Conservation (phyloP, 2,329 filamentous ascomycete genomes). For the Arthrobotrys entomopaga region DNA sequence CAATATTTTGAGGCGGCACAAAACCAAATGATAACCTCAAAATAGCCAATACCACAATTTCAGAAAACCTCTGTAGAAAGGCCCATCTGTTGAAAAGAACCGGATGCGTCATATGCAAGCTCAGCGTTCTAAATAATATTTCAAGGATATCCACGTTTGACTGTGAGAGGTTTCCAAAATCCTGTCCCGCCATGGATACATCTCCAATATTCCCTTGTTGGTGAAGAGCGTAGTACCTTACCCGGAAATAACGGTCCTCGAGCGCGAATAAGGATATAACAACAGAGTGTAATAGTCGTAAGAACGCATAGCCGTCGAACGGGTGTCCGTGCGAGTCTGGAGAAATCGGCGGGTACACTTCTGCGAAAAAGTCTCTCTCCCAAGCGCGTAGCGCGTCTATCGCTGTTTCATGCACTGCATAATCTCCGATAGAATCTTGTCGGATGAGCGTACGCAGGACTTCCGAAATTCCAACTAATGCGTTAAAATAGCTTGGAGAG, state of each 20-base stretch:
- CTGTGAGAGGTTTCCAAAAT: slow-evolving; percentile 9
- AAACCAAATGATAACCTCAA: slow-evolving; percentile 28
- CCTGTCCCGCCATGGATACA: slow-evolving; percentile 4
- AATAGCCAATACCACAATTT: slow-evolving; percentile 43
- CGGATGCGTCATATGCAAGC: slow-evolving; percentile 39
- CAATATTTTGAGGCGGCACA: slow-evolving; percentile 15
- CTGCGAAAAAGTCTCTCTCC: slow-evolving; percentile 43
- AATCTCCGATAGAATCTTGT: slow-evolving; percentile 49
- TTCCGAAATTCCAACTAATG: slow-evolving; percentile 56
- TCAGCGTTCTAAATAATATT: slow-evolving; percentile 23
- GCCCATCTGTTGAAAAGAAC: slow-evolving; percentile 39
- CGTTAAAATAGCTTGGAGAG: slow-evolving; percentile 39
- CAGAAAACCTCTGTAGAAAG: slow-evolving; percentile 43
- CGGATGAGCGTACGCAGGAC: slow-evolving; percentile 57
- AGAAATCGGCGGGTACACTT: slow-evolving; percentile 25
- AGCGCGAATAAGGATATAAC: slow-evolving; percentile 54
- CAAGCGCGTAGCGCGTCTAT: slow-evolving; percentile 45
- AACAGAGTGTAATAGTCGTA: slow-evolving; percentile 50
- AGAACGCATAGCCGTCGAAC: slow-evolving; percentile 50
- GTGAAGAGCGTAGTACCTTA: slow-evolving; percentile 24
- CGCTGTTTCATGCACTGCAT: slow-evolving; percentile 25
- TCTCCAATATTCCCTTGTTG: slow-evolving; percentile 25
- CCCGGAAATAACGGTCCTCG: slow-evolving; percentile 23
- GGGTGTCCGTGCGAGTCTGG: slow-evolving; percentile 10
- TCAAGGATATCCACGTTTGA: slow-evolving; percentile 25